Conservation (phyloP, 2,329 filamentous ascomycete genomes). For the Fusarium phyllophilum region DNA sequence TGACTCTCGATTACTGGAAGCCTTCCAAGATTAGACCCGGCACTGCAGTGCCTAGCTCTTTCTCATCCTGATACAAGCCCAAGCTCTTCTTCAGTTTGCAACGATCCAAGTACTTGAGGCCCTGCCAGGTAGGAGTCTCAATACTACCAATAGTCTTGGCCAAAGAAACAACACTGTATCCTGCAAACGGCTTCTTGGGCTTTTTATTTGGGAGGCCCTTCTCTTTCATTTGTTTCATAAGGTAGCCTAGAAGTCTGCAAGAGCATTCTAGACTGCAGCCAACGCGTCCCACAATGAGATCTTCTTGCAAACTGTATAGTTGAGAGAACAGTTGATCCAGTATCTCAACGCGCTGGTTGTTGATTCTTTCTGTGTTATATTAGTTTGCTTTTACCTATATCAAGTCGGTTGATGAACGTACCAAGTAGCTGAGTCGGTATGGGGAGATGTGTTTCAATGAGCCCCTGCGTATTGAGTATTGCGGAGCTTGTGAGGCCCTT, state of each 20-base stretch:
- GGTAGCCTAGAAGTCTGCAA: not conserved
- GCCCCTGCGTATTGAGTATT: not conserved
- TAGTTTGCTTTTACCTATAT: too few species aligned
- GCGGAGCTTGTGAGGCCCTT: too few species aligned
- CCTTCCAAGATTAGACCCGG: too few species aligned
- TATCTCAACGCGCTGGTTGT: not conserved
- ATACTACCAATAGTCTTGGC: not conserved
- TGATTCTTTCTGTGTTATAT: not conserved
- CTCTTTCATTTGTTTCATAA: not conserved
- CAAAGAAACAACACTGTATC: not conserved
- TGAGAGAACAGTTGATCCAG: not conserved
- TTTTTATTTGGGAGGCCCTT: not conserved
- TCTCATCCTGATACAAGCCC: not conserved
- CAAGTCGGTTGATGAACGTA: too few species aligned
- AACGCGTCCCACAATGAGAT: not conserved
- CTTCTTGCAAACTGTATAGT: not conserved
- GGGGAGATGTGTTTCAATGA: not conserved
- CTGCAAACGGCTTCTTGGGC: not conserved
- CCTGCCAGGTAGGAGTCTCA: not conserved
- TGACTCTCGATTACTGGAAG: accelerated
- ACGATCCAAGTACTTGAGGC: not conserved
- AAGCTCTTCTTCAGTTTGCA: not conserved
- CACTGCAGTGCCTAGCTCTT: not conserved
- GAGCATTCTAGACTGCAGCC: not conserved
- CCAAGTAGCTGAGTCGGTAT: not conserved